Evolutionary conservation across 2,329 filamentous ascomycete species (phyloP).

Genomic region (Aspergillus tamarii): DNA sequence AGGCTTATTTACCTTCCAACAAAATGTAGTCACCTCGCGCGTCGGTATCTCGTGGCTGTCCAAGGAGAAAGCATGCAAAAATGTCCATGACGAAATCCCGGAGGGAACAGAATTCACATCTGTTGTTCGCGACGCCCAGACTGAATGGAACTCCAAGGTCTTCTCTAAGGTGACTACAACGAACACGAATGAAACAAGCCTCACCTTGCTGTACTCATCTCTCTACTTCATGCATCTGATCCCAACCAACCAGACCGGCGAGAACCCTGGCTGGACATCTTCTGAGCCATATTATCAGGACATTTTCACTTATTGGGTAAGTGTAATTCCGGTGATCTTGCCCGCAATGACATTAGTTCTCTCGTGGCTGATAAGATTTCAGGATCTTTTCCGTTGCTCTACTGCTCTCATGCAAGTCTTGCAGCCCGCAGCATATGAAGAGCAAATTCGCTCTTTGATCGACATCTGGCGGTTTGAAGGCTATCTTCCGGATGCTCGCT

Average conservation of each 20-base stretch:
- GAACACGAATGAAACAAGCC: conserved; percentile 57
- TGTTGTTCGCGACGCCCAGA: conserved; percentile 53
- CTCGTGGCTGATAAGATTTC: conserved; percentile 25
- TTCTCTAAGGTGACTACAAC: conserved; percentile 66
- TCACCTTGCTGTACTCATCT: conserved; percentile 67
- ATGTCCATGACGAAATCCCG: conserved; percentile 61
- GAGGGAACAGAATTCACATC: conserved; percentile 45
- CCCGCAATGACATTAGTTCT: background rate
- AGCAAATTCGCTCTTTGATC: conserved; percentile 68
- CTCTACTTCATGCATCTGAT: conserved; percentile 72
- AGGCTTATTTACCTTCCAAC: conserved; percentile 57
- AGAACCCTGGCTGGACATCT: conserved; percentile 69
- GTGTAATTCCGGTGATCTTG: background rate
- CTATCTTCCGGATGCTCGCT: conserved; percentile 67
- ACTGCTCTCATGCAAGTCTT: conserved; percentile 68
- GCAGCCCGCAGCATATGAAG: conserved; percentile 65
- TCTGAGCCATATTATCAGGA: conserved; percentile 72
- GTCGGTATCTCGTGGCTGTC: conserved; percentile 74
- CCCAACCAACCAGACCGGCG: conserved; percentile 70
- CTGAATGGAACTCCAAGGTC: conserved; percentile 64
- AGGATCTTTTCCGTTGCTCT: conserved; percentile 64
- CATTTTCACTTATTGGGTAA: conserved; percentile 68
- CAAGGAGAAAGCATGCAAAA: conserved; percentile 60
- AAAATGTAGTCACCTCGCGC: conserved; percentile 55
- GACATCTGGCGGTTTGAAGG: conserved; percentile 69